These are phyloP conservation scores for Plasmodium fragile DNA, from an alignment of 169 alveolate species.

Conservation along the genomic window DNA sequence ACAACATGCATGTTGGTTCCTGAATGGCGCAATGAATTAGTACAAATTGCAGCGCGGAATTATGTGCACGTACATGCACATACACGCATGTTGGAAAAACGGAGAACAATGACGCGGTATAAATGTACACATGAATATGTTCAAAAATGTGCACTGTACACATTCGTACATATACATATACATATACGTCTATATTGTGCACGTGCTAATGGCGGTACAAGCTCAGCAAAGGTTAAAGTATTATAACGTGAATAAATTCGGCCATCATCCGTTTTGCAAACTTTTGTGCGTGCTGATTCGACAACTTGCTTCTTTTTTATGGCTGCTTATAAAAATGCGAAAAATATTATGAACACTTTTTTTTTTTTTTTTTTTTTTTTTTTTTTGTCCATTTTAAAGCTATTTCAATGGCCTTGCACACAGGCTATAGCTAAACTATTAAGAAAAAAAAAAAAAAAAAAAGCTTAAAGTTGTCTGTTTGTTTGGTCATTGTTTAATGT, in stretches of 20 bases:
- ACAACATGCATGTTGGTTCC: slow-evolving; percentile 5
- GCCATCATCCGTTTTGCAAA: slow-evolving; percentile 4
- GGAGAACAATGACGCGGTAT: background rate
- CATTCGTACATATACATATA: background rate
- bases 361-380: slow-evolving; percentile 41
- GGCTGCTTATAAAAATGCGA: background rate
- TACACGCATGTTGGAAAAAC: slow-evolving; percentile 14
- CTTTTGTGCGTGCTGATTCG: background rate
- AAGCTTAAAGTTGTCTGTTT: background rate
- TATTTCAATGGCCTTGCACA: slow-evolving; percentile 24
- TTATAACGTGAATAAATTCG: background rate
- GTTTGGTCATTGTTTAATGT: slow-evolving; percentile 11
- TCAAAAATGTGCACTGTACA: background rate
- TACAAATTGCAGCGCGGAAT: background rate
- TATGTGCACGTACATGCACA: slow-evolving; percentile 73
- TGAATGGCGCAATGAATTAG: slow-evolving; percentile 21
- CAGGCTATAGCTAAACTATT: slow-evolving; percentile 17
- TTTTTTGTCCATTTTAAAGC: slow-evolving; percentile 8
- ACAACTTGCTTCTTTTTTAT: background rate
- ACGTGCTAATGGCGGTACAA: background rate
- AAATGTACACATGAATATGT: background rate
- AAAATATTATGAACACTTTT: slow-evolving; percentile 34
- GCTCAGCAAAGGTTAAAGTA: background rate
- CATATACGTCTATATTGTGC: background rate
- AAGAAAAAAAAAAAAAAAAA: slow-evolving; percentile 36